Conservation (phyloP, 2,329 filamentous ascomycete species). For the Fusarium luffae region DNA sequence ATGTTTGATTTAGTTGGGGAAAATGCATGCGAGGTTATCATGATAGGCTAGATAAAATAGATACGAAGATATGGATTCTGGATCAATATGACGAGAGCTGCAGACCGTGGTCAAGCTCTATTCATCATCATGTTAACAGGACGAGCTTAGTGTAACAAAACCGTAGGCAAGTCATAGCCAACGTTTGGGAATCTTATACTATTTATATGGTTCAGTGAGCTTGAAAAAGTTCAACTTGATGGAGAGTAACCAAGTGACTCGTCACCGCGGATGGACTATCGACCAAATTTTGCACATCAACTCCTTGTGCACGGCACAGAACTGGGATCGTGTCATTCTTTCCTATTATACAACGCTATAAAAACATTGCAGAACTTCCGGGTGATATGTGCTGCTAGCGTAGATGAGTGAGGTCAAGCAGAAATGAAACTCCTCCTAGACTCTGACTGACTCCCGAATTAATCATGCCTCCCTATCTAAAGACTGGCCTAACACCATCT, state of each 20-base stretch:
- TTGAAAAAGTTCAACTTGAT: too few species aligned
- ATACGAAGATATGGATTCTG: conserved; percentile 32
- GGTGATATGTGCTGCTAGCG: too few species aligned
- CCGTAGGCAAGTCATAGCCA: too few species aligned
- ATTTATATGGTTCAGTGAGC: too few species aligned
- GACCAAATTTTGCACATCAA: background rate
- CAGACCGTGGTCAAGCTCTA: conserved; percentile 7
- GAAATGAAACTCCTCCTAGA: background rate
- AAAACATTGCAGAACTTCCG: background rate
- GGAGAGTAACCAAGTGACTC: background rate
- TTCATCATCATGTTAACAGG: background rate
- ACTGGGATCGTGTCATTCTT: background rate
- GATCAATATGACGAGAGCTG: conserved; percentile 30
- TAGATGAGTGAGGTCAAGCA: background rate
- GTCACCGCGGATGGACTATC: background rate
- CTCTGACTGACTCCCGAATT: background rate
- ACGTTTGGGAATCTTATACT: too few species aligned
- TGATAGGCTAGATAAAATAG: conserved; percentile 41
- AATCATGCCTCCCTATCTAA: conserved; percentile 50
- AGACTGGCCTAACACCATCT: conserved; percentile 62
- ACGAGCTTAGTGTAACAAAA: background rate
- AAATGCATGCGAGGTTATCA: conserved; percentile 20
- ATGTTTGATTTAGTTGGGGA: background rate
- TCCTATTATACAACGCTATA: background rate
- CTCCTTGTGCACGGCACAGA: background rate